Base-by-base conservation (phyloP, 768 basidiomycete genomes). In the Tephrocybe sp. region DNA sequence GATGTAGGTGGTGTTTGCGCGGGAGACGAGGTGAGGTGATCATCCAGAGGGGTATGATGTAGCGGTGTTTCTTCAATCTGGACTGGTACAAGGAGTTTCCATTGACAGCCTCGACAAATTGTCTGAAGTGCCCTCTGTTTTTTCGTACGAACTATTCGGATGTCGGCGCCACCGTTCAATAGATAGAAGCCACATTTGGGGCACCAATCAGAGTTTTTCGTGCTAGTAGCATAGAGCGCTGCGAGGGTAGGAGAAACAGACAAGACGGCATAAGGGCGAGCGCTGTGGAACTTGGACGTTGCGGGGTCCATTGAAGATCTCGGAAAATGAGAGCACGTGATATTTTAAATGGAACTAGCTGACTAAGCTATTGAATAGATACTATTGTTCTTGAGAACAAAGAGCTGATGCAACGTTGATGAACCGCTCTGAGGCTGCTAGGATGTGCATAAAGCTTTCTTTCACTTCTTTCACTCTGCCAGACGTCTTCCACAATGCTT, bases 241-340 rank as follows among this genome's bases (percentile, higher is more conserved):
- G 88, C 78, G 40, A 90, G 77, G 27, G 71, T 40, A 8, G 83
- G 75, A 2, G 85, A 83, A 30, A 78, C 56, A 3, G 77, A 53
- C 22, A 79, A 70, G 45, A 89, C 65, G 15, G 69, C 61, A 54
- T 66, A 71, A 13, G 86, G 72, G 15, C 87, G 60, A 11, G 74
- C 65, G 32, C 72, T 65, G 52, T 75, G 73, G 54, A 80, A 82
- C 56, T 69, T 75, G 45, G 64, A 44, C 1, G 80, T 75, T 15
- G 70, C 52, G 16, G 57, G 26, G 49, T 63, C 57, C 52, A 56
- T 58, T n/a, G 18, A 28, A 45, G n/a, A n/a, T n/a, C n/a, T n/a
- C n/a, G n/a, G n/a, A 54, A 43, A 39, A 4, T 32, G 36, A 1
- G 22, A 40, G 36, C 53, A 55, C 49, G 56, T 55, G 56, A 40